These are phyloP conservation scores for Rhododendron griersonianum DNA, from an alignment of 148 eudicot genomes.

Conservation along the genomic window DNA sequence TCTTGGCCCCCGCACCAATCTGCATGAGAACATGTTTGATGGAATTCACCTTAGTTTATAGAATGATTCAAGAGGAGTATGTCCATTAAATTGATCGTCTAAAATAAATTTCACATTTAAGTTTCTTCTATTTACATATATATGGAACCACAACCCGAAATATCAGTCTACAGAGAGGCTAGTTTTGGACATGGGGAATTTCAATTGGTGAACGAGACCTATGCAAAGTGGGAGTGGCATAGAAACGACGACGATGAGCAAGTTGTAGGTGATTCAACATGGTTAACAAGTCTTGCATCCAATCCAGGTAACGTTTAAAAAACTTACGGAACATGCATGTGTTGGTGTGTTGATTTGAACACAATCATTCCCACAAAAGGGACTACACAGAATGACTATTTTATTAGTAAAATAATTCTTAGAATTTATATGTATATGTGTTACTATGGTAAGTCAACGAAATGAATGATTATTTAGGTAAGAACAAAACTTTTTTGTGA, in stretches of 20 bases:
- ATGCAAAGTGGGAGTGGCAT: conserved; percentile 65
- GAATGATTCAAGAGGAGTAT: too few relatives aligned
- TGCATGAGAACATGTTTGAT: too few relatives aligned
- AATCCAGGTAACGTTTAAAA: conserved; percentile 15
- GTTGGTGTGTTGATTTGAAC: neutral
- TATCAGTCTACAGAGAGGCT: conserved; percentile 59
- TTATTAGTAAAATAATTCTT: too few relatives aligned
- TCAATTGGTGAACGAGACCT: conserved; percentile 41
- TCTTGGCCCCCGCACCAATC: too few relatives aligned
- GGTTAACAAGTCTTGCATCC: conserved; percentile 37
- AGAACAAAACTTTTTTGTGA: too few relatives aligned
- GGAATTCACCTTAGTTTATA: too few relatives aligned
- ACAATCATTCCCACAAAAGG: neutral
- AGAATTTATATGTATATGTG: too few relatives aligned
- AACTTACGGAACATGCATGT: neutral
- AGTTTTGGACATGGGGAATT: conserved; percentile 66
- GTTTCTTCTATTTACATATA: conserved; percentile 18
- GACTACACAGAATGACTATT: too few relatives aligned
- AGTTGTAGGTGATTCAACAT: conserved; percentile 29
- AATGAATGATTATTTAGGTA: too few relatives aligned
- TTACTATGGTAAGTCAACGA: too few relatives aligned
- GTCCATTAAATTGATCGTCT: too few relatives aligned
- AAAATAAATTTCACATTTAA: too few relatives aligned
- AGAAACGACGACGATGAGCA: conserved; percentile 39
- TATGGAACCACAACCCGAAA: conserved; percentile 25